Evolutionary conservation across 1,284 basidiomycete genomes (phyloP), one percentile per base, ranked within the genome.

Genomic region (Trametes polyzona): DNA sequence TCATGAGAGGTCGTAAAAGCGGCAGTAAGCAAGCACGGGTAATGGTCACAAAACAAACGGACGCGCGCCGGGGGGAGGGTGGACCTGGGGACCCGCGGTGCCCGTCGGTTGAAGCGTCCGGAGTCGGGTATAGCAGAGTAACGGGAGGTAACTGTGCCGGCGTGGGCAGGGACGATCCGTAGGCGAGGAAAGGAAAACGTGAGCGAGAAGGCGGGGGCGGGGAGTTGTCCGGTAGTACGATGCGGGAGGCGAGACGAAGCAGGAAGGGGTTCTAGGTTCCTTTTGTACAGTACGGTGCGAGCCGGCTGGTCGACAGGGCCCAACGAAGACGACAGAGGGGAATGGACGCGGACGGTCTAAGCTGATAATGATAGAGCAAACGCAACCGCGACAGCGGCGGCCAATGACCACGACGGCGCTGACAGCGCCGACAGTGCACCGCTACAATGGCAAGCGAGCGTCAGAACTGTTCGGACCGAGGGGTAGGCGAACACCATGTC

Each of bases 1-100:
- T 58, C 60, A 35, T 62, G 47, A 62, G 54, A 57, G 50, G 57
- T 62, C 60, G 60, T 62, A 47, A 58, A 12, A 35, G 33, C 5
- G 33, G 12, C 11, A 14, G 39, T 21, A 41, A 41, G 19, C 29
- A 14, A 33, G 41, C 44, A 33, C 19, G 32, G 24, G 19, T 21
- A 47, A 24, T 21, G 33, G 19, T 21, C n/a, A 14, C 26, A 17
- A 30, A 44, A 9, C 27, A 17, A 16, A 30, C 19, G 29, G 19
- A 3, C 19, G 19, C 21, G 24, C 19, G 19, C 19, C 19, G 27
- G 16, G 9, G 19, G 44, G 30, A 33, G 16, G 27, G 23, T 30
- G 35, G 48, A 50, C 32, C 39, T 33, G 47, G 33, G 41, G 12
- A 46, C 10, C 16, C n/a, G n/a, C n/a, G n/a, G n/a, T n/a, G 41